Base-by-base conservation (phyloP, 805 yeast species). In the Ogataea haglerorum region DNA sequence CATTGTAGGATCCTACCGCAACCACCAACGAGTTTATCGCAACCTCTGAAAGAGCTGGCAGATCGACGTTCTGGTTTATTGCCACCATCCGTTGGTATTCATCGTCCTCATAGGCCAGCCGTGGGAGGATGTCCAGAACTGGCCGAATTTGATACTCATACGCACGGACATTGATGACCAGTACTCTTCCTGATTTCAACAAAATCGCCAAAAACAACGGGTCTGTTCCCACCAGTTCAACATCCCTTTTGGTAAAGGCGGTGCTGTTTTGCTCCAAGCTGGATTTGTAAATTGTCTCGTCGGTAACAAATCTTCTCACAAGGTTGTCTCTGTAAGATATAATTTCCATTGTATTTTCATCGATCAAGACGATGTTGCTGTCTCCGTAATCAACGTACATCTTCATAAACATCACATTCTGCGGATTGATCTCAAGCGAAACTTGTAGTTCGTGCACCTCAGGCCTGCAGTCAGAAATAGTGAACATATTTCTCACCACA, bases 1-100 rank as follows among this genome's bases (percentile, higher is more conserved):
- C 78, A 44, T 68, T 64, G 42, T 57, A 65, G 2, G 71, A 70
- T 0, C 75, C 73, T 6, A 73, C 59, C 7, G 68, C 52, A 16
- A 57, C 40, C 6, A 64, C 55, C 30, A 56, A 28, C 1, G 64
- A 48, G 36, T 55, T 63, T 10, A 65, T 34, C 3, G 57, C 52
- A 2, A 62, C 41, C 15, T 60, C 54, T 2, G 60, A 55, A 9
- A 61, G 38, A 4, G 58, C 56, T 1, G 61, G 67, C 6, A 56
- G 31, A 21, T 52, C 56, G 47, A 58, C 34, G 34, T 45, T 41
- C 6, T 45, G 39, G 27, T 46, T 38, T 9, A 42, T 25, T 18
- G 25, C 22, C 27, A 40, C 15, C 10, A 38, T 49, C 15, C 49
- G 34, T 27, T 43, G 48, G 23, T 53, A 48, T 10, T 51, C 54